Conservation (phyloP, 257 asterid species). For the Cruciata laevipes region DNA sequence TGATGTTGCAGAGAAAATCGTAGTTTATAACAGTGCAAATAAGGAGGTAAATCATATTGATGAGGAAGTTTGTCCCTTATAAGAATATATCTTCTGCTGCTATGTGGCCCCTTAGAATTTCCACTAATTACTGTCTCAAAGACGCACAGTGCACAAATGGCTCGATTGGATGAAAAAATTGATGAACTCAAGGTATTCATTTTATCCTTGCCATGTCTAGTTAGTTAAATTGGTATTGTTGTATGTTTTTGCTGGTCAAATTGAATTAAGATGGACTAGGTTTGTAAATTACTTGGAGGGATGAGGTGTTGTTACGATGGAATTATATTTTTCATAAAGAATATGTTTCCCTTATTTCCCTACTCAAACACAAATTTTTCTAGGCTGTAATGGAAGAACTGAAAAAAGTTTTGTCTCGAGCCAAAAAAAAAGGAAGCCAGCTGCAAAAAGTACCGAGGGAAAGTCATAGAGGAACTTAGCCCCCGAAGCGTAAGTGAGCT, state of each 20-base stretch:
- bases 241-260: neutral
- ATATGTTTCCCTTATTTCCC: slow-evolving; percentile 1
- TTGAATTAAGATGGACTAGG: neutral
- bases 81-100: neutral
- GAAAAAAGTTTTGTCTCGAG: slow-evolving; percentile 59
- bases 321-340: neutral
- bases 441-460: slow-evolving; percentile 67
- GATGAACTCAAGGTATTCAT: slow-evolving; percentile 70
- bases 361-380: slow-evolving; percentile 6
- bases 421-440: slow-evolving; percentile 88
- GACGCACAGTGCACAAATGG: slow-evolving; percentile 78
- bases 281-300: neutral
- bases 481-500: slow-evolving; percentile 67
- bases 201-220: slow-evolving; percentile 27
- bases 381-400: slow-evolving; percentile 66
- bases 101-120: neutral
- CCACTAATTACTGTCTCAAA: slow-evolving; percentile 45
- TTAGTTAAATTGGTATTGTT: neutral
- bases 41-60: slow-evolving; percentile 57
- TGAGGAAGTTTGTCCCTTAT: neutral
- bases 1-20: slow-evolving; percentile 59
- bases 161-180: slow-evolving; percentile 70
- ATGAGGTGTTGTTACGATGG: neutral
- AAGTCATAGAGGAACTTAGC: slow-evolving; percentile 71
- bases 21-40: slow-evolving; percentile 70